Evolutionary conservation across 176 grass and related monocot species (phyloP), one percentile per base, ranked within the genome.

Genomic region (Aegilops umbellulata): DNA sequence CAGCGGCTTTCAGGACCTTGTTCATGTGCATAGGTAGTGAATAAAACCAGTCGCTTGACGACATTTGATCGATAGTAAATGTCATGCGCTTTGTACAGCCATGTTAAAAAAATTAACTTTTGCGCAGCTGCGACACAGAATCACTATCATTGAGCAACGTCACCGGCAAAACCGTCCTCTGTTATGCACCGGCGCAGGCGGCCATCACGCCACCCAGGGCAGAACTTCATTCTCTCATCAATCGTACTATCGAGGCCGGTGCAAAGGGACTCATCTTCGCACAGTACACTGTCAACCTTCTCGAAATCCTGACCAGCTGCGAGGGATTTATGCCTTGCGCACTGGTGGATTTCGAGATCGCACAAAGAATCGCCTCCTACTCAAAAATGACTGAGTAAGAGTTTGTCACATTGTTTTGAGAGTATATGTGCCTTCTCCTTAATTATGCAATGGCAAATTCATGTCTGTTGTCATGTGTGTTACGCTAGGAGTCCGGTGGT

Each of bases 181-280:
- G 85, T 81, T 88, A 42, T 0, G 26, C 7, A 66, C 62, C 80
- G 0, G 11, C 3, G 26, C 10, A 53, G 3, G 42, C 79, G 1
- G 27, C 69, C 3, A 3, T 14, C n/a, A n/a, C 0, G n/a, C 25
- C 3, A 26, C 65, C 65, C 1, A 1, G 1, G 0, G 31, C 1
- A 32, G 4, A 5, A 10, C 24, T 83, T 0, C 0, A 0, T 0
- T 2, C 0, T 16, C 51, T 39, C 2, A 22, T 67, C 4, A 0
- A 1, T 0, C 3, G 2, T 7, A 27, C 82, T 15, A 2, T 15
- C 4, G 0, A 1, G 9, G 64, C 47, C 3, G 69, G 79, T 0
- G 79, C 36, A 5, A 68, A n/a, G 65, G 86, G 80, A 27, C 22
- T 88, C 2, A 88, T 88, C 71, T 88, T 78, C 38, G 27, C 27